Percentiles rank a stretch among this genome's conserved stretches.
Conservation (phyloP, 1,139 yeast genomes). For the Candida sp. region DNA sequence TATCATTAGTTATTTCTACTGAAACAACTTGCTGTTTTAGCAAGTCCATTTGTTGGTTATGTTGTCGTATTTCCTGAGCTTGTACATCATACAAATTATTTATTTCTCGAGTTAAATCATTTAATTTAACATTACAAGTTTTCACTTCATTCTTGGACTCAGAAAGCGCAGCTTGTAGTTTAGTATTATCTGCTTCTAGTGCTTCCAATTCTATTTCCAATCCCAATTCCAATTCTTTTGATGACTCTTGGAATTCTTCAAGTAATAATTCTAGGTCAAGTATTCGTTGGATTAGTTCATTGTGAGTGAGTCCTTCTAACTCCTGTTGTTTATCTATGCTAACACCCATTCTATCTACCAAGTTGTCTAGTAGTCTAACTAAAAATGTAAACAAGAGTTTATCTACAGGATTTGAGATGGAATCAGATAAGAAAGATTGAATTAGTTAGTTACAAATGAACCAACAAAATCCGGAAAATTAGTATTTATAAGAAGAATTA, state of each 20-base stretch:
- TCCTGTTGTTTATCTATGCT: not conserved
- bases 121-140: conserved; percentile 12
- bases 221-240: conserved; percentile 42
- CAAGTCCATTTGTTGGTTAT: conserved; percentile 18
- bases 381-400: too few species aligned
- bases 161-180: conserved; percentile 12
- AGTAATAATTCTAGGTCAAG: conserved; percentile 35
- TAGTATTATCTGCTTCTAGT: conserved; percentile 24
- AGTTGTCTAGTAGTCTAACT: not conserved
- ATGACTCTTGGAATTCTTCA: conserved; percentile 40
- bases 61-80: conserved; percentile 12
- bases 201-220: conserved; percentile 40
- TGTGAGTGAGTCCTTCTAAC: conserved; percentile 14
- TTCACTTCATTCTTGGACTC: conserved; percentile 5
- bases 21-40: conserved; percentile 33
- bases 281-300: conserved; percentile 25
- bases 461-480: too few species aligned
- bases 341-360: not conserved
- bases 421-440: too few species aligned
- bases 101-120: conserved; percentile 18
- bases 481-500: too few species aligned
- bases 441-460: too few species aligned
- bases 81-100: conserved; percentile 17
- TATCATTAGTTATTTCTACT: conserved; percentile 40
- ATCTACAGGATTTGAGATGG: too few species aligned